These are phyloP conservation scores for Penicillium subrubescens DNA, from an alignment of 495 filamentous ascomycete species.

Conservation along the genomic window DNA sequence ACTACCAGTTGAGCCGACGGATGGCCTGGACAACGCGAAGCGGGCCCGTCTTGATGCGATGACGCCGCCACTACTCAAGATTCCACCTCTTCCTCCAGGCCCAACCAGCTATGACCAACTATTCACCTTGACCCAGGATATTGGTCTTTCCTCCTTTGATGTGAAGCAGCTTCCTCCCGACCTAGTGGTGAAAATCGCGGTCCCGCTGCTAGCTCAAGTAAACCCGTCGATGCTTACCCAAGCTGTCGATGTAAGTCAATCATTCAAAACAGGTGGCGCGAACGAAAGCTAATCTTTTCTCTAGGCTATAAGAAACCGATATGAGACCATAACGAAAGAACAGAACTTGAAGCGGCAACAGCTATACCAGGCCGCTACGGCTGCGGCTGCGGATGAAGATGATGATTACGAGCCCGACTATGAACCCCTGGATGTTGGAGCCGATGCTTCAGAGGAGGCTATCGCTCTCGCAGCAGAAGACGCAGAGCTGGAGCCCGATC, in stretches of 20 bases:
- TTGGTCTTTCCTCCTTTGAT: constrained; percentile 74
- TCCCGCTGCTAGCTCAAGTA: constrained; percentile 66
- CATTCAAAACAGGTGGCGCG: not conserved
- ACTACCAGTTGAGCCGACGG: constrained; percentile 63
- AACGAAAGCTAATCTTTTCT: constrained; percentile 27
- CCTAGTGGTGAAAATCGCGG: constrained; percentile 73
- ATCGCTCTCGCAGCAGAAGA: constrained; percentile 63
- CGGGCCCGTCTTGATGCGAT: constrained; percentile 66
- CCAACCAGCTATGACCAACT: constrained; percentile 76
- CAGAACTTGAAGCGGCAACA: constrained; percentile 41
- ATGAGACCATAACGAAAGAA: constrained; percentile 46
- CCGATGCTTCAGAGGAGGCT: constrained; percentile 70
- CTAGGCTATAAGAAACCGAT: constrained; percentile 51
- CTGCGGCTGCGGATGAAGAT: constrained; percentile 71
- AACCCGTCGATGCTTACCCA: constrained; percentile 64
- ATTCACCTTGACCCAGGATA: constrained; percentile 79
- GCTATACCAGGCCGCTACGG: constrained; percentile 34
- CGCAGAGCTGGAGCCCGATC: constrained; percentile 51
- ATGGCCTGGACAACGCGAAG: constrained; percentile 70
- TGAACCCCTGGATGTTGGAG: constrained; percentile 68
- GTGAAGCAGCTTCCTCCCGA: constrained; percentile 74
- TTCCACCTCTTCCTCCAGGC: constrained; percentile 69
- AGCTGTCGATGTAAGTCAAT: constrained; percentile 59
- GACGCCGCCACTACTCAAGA: constrained; percentile 51
- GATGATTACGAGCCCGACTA: constrained; percentile 90